These are phyloP conservation scores for Botrytis medusae DNA, from an alignment of 2,329 filamentous ascomycete species.

Conservation along the genomic window DNA sequence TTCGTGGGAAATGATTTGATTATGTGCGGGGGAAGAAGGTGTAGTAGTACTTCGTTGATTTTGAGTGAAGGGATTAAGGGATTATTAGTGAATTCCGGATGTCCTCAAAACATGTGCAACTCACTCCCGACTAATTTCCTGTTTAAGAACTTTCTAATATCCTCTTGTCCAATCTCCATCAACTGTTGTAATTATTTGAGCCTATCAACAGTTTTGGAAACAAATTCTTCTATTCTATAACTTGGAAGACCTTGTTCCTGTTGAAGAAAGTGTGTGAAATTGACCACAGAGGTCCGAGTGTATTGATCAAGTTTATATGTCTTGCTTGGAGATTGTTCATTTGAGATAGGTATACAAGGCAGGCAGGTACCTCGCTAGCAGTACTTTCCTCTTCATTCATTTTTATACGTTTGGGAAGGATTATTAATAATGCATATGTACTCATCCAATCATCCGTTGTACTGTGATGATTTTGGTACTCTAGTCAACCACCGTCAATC, in stretches of 20 bases:
- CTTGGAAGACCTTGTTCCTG: too few species aligned
- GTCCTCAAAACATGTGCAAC: not conserved
- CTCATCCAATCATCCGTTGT: too few species aligned
- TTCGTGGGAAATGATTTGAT: not conserved
- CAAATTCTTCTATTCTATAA: not conserved
- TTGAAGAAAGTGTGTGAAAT: not conserved
- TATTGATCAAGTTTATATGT: not conserved
- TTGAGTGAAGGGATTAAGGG: not conserved
- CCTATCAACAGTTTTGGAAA: not conserved
- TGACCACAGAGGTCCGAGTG: not conserved
- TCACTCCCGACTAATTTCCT: not conserved
- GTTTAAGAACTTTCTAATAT: not conserved
- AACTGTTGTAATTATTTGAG: not conserved
- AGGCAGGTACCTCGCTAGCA: not conserved
- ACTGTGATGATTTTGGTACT: not conserved
- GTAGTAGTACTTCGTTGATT: not conserved
- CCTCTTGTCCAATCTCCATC: not conserved
- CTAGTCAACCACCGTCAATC: not conserved
- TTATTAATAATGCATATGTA: not conserved
- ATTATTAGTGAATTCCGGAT: not conserved
- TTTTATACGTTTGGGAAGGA: not conserved
- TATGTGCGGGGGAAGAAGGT: not conserved
- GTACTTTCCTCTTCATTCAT: not conserved
- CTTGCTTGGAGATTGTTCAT: not conserved
- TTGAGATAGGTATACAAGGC: not conserved